Base-by-base conservation (phyloP, 345 rosid species). In the Crucihimalaya himalaica region DNA sequence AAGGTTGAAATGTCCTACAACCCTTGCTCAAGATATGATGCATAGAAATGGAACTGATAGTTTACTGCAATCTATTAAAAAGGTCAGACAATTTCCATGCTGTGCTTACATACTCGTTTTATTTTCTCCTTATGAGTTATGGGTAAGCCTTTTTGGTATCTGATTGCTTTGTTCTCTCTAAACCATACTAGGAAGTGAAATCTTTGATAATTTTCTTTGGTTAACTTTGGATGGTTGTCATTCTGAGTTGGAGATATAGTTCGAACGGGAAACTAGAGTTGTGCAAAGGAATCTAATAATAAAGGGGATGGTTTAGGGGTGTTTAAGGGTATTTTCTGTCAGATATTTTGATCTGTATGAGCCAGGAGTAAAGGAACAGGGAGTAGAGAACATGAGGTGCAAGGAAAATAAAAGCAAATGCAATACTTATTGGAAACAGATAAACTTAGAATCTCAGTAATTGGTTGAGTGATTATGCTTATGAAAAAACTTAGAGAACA, bases 11-110 rank as follows among this genome's bases (percentile, higher is more conserved):
- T 68, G 62, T 75, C 63, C 43, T 43, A 39, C 23, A 37, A 55
- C 34, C n/a, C 78, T 48, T 66, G 74, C 70, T 63, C 60, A 78
- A 59, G 79, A 80, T 74, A 81, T 64, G 62, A 71, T 64, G 73
- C 64, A 71, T 66, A 54, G 34, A 46, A 51, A 51, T 60, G 63
- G 40, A 39, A 39, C 51, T 63, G 55, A 48, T 57, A 78, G 72
- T 81, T 73, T 83, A 66, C 67, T 87, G 83, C 81, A 84, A 76
- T 65, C 69, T 54, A 82, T 95, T 56, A 92, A 85, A 84, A 84
- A 89, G 97, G 97, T 94, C 64, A 71, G 77, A 69, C 48, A 37
- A 40, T 13, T 65, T 64, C 6, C 48, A 54, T 46, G 29, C 42
- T 54, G 43, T 55, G 45, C 32, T 40, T 63, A 18, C 18, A 21